These are phyloP conservation scores for Leccinellum luteum DNA, from an alignment of 768 basidiomycete genomes.

Conservation along the genomic window DNA sequence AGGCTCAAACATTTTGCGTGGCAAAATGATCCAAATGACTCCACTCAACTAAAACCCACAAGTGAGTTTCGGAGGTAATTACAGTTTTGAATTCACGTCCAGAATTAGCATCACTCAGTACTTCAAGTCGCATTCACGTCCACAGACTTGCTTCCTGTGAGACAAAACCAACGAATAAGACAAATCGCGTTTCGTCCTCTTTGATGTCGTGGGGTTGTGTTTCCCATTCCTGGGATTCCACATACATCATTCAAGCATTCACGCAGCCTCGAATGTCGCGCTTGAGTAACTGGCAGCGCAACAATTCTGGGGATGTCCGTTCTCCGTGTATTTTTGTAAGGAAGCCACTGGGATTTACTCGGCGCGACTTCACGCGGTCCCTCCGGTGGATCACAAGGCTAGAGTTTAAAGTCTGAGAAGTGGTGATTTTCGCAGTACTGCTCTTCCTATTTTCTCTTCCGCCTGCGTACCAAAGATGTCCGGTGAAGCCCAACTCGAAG, in stretches of 20 bases:
- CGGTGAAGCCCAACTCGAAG: conserved; percentile 27
- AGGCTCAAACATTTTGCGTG: too few relatives aligned
- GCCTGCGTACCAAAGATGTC: conserved; percentile 12
- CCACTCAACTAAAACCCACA: background rate
- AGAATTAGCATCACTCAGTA: background rate
- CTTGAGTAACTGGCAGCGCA: background rate
- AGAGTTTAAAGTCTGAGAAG: conserved; percentile 6
- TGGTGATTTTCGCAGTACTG: background rate
- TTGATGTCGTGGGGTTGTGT: background rate
- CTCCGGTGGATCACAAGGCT: background rate
- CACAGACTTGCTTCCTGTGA: conserved; percentile 7
- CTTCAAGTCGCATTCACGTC: background rate
- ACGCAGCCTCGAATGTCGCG: too few relatives aligned
- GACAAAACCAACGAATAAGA: conserved; percentile 8
- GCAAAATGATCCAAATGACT: background rate
- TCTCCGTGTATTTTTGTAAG: background rate
- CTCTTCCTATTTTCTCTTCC: background rate
- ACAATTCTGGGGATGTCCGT: background rate
- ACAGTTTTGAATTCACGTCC: background rate
- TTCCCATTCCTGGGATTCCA: conserved; percentile 11
- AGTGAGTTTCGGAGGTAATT: background rate
- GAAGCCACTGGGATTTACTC: background rate
- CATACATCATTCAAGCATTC: background rate
- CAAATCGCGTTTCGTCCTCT: background rate
- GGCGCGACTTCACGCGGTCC: background rate